Conservation (phyloP, 768 basidiomycete genomes). For the Epithele typhae region DNA sequence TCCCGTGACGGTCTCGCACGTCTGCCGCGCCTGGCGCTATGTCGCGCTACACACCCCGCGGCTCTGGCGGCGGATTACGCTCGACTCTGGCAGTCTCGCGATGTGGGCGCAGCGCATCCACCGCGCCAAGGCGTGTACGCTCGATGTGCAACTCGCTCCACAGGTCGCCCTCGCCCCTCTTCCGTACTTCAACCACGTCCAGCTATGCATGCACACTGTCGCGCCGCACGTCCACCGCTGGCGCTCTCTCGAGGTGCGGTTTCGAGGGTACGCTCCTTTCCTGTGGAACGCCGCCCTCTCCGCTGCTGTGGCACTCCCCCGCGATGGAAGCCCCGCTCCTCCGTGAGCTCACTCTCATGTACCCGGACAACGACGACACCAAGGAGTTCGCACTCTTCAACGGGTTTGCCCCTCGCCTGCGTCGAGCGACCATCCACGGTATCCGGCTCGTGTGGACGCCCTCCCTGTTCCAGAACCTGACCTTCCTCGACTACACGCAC, state of each 20-base stretch:
- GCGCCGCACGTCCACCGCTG: constrained; percentile 45
- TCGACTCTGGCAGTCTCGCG: constrained; percentile 37
- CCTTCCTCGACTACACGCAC: constrained; percentile 66
- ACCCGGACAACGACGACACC: constrained; percentile 64
- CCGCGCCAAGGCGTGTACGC: constrained; percentile 55
- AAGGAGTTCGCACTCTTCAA: constrained; percentile 64
- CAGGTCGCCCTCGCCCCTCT: constrained; percentile 5
- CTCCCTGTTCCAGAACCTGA: constrained; percentile 56
- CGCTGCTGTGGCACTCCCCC: constrained; percentile 39
- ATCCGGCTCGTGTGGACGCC: constrained; percentile 61
- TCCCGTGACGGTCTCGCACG: constrained; percentile 62
- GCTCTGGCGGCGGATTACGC: constrained; percentile 60
- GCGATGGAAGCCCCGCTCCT: constrained; percentile 38
- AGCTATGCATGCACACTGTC: constrained; percentile 59
- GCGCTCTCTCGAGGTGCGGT: constrained; percentile 58
- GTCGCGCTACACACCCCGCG: constrained; percentile 55
- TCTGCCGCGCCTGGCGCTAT: constrained; percentile 61
- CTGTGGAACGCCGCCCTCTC: constrained; percentile 68
- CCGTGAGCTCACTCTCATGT: constrained; percentile 53
- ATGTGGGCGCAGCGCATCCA: constrained; percentile 64
- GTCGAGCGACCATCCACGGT: constrained; percentile 55
- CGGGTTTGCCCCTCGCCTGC: constrained; percentile 53
- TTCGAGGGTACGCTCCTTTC: constrained; percentile 53
- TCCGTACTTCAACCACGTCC: constrained; percentile 31
- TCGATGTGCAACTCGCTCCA: constrained; percentile 50